Evolutionary conservation across 257 asterid species (phyloP).

Genomic region (Solanum tarijense): DNA sequence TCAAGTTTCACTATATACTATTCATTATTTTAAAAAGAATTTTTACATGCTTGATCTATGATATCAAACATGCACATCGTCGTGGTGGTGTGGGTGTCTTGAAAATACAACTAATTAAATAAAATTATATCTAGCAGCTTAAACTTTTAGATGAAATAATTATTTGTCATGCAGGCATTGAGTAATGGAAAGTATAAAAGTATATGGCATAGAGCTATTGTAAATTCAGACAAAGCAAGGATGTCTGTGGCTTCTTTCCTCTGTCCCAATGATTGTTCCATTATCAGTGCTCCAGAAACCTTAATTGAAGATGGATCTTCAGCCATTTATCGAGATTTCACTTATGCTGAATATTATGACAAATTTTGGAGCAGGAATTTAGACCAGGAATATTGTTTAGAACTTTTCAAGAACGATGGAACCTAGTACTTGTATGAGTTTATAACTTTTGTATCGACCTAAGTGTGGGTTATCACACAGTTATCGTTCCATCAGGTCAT

Average conservation of each 20-base stretch:
- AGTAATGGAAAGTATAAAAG: conserved; percentile 82
- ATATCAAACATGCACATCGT: not conserved
- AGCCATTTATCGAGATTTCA: conserved; percentile 43
- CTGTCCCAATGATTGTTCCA: conserved; percentile 57
- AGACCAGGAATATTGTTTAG: conserved; percentile 68
- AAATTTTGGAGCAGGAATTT: conserved; percentile 83
- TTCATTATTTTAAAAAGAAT: not conserved
- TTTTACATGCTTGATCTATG: not conserved
- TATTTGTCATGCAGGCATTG: conserved; percentile 33
- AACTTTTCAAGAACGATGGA: conserved; percentile 47
- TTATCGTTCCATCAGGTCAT: not conserved
- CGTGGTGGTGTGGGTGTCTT: not conserved
- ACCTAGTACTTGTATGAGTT: not conserved
- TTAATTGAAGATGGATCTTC: conserved; percentile 29
- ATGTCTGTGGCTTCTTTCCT: conserved; percentile 83
- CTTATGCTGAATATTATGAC: conserved; percentile 67
- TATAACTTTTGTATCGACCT: not conserved
- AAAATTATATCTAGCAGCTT: not conserved
- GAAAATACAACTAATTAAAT: not conserved
- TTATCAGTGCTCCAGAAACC: conserved; percentile 53
- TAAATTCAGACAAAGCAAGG: conserved; percentile 52
- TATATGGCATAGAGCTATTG: conserved; percentile 87
- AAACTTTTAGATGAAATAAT: not conserved
- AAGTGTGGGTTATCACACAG: not conserved
- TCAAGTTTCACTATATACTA: not conserved